Evolutionary conservation across 1,284 basidiomycete species (phyloP), one percentile per base, ranked within the genome.

Genomic region (Apiotrichum porosum): DNA sequence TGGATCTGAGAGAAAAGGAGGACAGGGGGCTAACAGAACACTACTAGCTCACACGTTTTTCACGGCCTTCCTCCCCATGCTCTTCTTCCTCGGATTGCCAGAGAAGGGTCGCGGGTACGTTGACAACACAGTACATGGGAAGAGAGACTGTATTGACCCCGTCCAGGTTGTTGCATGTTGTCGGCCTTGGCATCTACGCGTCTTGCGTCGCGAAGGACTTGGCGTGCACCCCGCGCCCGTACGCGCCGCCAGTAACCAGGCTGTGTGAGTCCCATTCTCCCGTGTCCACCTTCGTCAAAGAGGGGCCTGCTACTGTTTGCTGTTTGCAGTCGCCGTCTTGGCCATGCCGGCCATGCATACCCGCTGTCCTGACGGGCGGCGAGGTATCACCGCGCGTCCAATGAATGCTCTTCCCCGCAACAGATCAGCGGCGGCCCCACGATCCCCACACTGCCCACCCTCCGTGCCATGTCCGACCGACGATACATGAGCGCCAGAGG

Each of bases 171-270:
- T 68, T 88, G 3, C 76, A 86, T 32, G 80, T 88, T 3, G 79
- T 92, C 6, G 85, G 85, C 0, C 75, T 85, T 6, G 91, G 91
- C 8, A 88, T 90, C 26, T 97, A 90, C 72, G 68, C 81, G 10
- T 83, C 86, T 0, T 94, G 87, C 3, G 85, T 90, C 53, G 70
- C 85, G 51, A 97, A 94, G 72, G 94, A 98, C 63, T 77, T 92
- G 6, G 80, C 89, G 35, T 97, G 94, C 70, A 83, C 90, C 0
- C 93, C 94, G 12, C 77, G 94, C 26, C 94, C 94, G 0, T 92
- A 84, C 66, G 81, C 86, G 6, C 94, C 94, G 2, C 93, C 93
- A 0, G 86, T 97, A 6, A 84, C 84, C 8, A 81, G 94, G 32
- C 77, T 97, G 3, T 63, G 72, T 72, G 42, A 55, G 70, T 63